Base-by-base conservation (phyloP, 2,329 filamentous ascomycete genomes). In the Fonsecaea pedrosoi region DNA sequence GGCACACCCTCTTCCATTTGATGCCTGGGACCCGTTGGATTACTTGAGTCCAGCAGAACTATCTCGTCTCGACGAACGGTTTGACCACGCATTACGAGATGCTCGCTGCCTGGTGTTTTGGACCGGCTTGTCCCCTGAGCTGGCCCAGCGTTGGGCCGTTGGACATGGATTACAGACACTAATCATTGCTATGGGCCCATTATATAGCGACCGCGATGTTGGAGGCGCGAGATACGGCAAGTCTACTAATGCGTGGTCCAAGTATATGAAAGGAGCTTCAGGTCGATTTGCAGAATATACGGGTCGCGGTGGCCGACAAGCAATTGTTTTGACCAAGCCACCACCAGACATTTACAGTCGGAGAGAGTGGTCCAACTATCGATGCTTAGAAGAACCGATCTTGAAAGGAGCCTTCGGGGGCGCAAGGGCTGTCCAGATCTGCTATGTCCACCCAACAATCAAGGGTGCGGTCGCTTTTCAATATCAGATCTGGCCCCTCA, bases 321-420 rank as follows among this genome's bases (percentile, higher is more conserved):
- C 74, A 35, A 73, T 66, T 21, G 71, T 76, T 25, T 62, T 76
- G 54, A 69, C 72, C 34, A 72, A 70, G 32, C 73, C 72, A n/a
- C 74, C 73, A 48, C 73, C 74, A 45, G 40, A 70, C n/a, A 72
- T 64, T 64, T 75, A 73, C 66, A 69, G 75, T 42, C 71, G 70
- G n/a, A 72, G 64, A 55, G 67, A 70, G 12, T 34, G 54, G 38
- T 71, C 73, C 37, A 75, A 70, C 59, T 75, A 73, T 66, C 73
- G 74, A 59, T 55, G 65, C 12, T 68, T 75, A 21, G 74, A 76
- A 64, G 72, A 74, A 60, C 74, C 72, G 45, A 71, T 76, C 61
- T 64, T 76, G 58, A 73, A 73, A 67, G 67, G 68, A 56, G 66
- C 40, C 40, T 54, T 71, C 30, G 69, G 65, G 15, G 53, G 56